Evolutionary conservation across 1,139 yeast genomes (phyloP), one percentile per base, ranked within the genome.

Genomic region (Arxiozyma slooffiae): DNA sequence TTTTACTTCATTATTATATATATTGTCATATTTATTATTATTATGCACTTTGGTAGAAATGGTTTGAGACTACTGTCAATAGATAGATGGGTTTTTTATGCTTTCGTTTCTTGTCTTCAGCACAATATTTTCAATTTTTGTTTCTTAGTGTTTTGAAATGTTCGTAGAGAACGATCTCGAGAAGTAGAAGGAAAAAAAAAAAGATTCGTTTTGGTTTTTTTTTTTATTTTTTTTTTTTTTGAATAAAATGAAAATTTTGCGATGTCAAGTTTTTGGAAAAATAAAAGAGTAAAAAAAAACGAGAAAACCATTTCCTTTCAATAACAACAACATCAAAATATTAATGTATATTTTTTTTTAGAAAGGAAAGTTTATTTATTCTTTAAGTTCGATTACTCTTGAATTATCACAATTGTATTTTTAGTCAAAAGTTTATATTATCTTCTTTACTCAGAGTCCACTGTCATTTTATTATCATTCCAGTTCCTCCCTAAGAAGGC

Each of bases 391-490:
- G 14, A 4, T 11, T 30, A 30, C 36, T 7, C n/a, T n/a, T n/a
- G n/a, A n/a, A n/a, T n/a, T n/a, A n/a, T n/a, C n/a, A n/a, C n/a
- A n/a, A n/a, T n/a, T n/a, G n/a, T n/a, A n/a, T n/a, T n/a, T n/a
- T n/a, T n/a, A n/a, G n/a, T n/a, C n/a, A n/a, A n/a, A n/a, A n/a
- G 7, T 41, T 41, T 16, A 23, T 41, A 1, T 7, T n/a, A 2
- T 21, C 26, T 40, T 30, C n/a, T 6, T n/a, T 30, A 30, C 14
- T 30, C 36, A 41, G 5, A 26, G 5, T 26, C 7, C n/a, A 20
- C 38, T 23, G 45, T 38, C 45, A 42, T 38, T 42, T 34, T 23
- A 18, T 42, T 42, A 30, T 14, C 45, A 37, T 41, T 34, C 44
- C 38, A n/a, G 26, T 26, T 24, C 38, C 7, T n/a, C 44, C 22